Base-by-base conservation (phyloP, 306 rosid species). In the Abrus pulchellus region DNA sequence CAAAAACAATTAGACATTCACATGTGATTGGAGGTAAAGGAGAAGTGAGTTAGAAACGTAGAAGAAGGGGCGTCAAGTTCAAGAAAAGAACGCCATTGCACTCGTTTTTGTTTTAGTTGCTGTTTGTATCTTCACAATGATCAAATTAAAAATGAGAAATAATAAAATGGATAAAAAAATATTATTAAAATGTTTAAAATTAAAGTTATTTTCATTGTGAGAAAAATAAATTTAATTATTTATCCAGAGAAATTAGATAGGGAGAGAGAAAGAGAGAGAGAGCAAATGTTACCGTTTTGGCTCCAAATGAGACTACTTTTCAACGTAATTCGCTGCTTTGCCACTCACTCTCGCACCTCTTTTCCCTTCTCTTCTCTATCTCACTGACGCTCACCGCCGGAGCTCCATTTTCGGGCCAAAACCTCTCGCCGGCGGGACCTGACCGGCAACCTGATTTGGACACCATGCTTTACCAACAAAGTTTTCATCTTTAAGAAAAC, bases 221-320 rank as follows among this genome's bases (percentile, higher is more conserved):
- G 20, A 20, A 20, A 20, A 20, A 20, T 20, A 20, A 20, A 20
- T 20, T 20, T 20, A 20, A 20, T 20, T 20, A 20, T 20, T 20
- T 20, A 20, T 20, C 20, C 20, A 20, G 20, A 20, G 20, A 20
- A 36, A 2, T 36, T 4, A 36, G 40, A 4, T 2, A 36, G 4
- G 4, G 40, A 36, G 40, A 36, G 4, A 36, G 4, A 36, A 36
- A 4, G 40, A 12, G 30, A 38, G 63, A 61, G 53, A 69, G 53
- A 74, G 68, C 66, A 73, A 71, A 73, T 78, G 62, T 74, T 68
- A 74, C 82, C 82, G 84, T 78, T 74, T 85, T 82, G 50, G 84
- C 86, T 77, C 86, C 82, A 72, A 80, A 60, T 44, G 77, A 69
- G 82, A 75, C 47, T 33, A 54, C 78, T 50, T 72, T 83, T 80